Evolutionary conservation across 306 rosid species (phyloP).

Genomic region (Trifolium subterraneum): DNA sequence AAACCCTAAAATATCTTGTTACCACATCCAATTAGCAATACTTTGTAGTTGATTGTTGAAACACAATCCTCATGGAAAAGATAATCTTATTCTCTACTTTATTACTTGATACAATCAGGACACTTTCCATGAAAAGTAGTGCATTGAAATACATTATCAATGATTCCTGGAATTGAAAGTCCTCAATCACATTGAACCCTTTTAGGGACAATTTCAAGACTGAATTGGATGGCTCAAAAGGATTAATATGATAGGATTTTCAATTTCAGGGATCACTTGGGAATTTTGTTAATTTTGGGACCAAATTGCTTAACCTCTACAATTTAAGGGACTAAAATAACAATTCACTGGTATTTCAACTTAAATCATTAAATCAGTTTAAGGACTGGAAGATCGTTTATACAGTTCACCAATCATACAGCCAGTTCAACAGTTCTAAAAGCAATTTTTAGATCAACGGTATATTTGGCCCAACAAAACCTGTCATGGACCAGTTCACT

Average conservation of each 20-base stretch:
- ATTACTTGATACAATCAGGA: not conserved
- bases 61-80: not conserved
- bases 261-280: not conserved
- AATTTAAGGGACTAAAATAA: not conserved
- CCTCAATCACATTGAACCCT: constrained; percentile 5
- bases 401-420: not conserved
- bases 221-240: not conserved
- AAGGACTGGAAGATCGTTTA: not conserved
- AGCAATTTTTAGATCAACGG: not conserved
- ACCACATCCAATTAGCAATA: not conserved
- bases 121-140: not conserved
- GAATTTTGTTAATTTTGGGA: constrained; percentile 5
- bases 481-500: not conserved
- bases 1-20: not conserved
- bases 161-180: not conserved
- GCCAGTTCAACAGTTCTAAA: not conserved
- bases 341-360: not conserved
- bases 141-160: constrained; percentile 1
- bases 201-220: constrained; percentile 2
- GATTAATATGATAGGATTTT: not conserved
- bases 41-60: not conserved
- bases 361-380: constrained; percentile 1
- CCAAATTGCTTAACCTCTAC: constrained; percentile 10
- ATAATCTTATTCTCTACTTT: not conserved
- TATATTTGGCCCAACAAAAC: constrained; percentile 7